These are phyloP conservation scores for Podila minutissima DNA, from an alignment of 192 early-diverging fungal genomes.

Conservation along the genomic window DNA sequence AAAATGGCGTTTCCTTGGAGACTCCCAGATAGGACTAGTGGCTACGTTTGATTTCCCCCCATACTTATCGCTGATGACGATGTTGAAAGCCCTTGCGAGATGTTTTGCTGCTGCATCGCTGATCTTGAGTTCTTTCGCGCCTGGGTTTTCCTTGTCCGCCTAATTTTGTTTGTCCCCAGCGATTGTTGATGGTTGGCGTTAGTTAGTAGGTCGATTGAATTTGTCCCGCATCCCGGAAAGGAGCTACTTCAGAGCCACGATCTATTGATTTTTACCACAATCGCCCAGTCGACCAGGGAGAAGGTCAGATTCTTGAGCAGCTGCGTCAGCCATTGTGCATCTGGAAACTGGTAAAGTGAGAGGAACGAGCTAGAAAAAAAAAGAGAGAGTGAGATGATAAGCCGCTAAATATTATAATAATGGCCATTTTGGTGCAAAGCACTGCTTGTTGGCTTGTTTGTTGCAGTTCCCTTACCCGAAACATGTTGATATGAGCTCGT, in stretches of 20 bases:
- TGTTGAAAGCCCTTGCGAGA: slow-evolving; percentile 55
- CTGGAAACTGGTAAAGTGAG: slow-evolving; percentile 8
- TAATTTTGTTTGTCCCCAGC: not conserved
- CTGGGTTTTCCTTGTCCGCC: slow-evolving; percentile 20
- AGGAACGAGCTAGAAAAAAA: slow-evolving; percentile 22
- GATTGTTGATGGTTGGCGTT: too few relatives aligned
- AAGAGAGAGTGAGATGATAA: not conserved
- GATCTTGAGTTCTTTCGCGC: slow-evolving; percentile 28
- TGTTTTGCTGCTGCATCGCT: slow-evolving; percentile 45
- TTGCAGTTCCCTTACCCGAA: slow-evolving; percentile 19
- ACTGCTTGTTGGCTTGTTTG: not conserved
- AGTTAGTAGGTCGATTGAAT: too few relatives aligned
- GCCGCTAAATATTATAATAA: not conserved
- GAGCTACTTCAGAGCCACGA: too few relatives aligned
- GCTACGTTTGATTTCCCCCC: not conserved
- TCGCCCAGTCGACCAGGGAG: slow-evolving; percentile 31
- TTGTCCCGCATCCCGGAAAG: not conserved
- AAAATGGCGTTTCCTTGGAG: not conserved
- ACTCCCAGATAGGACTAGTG: too few relatives aligned
- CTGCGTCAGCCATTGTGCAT: slow-evolving; percentile 31
- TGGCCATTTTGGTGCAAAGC: too few relatives aligned
- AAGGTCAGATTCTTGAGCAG: slow-evolving; percentile 27
- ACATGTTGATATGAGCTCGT: slow-evolving; percentile 25
- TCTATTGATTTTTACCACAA: slow-evolving; percentile 14
- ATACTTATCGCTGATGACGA: slow-evolving; percentile 57